Base-by-base conservation (phyloP, 106 monocot species). In the Dioscorea zingiberensis region DNA sequence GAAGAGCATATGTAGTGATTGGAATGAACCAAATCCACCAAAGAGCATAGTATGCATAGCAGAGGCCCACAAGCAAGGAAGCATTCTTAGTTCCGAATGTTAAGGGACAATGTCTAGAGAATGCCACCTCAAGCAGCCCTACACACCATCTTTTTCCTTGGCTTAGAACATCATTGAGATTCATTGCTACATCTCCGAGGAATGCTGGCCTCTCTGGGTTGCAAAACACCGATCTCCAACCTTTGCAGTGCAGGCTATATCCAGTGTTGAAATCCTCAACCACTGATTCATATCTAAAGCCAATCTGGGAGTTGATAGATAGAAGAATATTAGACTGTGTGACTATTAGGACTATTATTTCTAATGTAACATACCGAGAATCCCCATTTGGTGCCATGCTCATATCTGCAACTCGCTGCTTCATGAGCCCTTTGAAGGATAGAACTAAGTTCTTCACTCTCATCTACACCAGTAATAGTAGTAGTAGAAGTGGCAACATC, bases 121-220 rank as follows among this genome's bases (percentile, higher is more conserved):
- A 69, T 47, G 55, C 77, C 44, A 90, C 77, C 74, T 87, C 84
- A 13, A 71, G 45, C 7, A 84, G 61, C 18, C 94, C 94, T 2
- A 90, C 29, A 21, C 2, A 17, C 94, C 94, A 94, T 54, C 94
- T 79, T 75, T 76, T 84, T 66, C 44, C 21, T 63, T 94, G 90
- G 17, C 58, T 48, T 16, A 93, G 74, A 12, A 24, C 55, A 22
- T 93, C 93, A 18, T 74, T 68, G 1, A 89, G 73, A 51, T 69
- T 93, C 17, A 59, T 79, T 15, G 93, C 86, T 2, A 57, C 71
- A 1, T 81, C 81, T 0, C 93, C 93, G 0, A 78, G 38, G 65
- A 89, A 89, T 4, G 83, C 86, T 3, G 89, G 81, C 66, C 66
- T 78, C 17, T 73, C 48, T 0, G 86, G 89, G 54, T 81, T 58